A percentile compares a stretch with the other conserved stretches of the same genome.
phyloP scores from a whole-genome alignment of 495 filamentous ascomycete species.

The Talaromyces liani region DNA sequence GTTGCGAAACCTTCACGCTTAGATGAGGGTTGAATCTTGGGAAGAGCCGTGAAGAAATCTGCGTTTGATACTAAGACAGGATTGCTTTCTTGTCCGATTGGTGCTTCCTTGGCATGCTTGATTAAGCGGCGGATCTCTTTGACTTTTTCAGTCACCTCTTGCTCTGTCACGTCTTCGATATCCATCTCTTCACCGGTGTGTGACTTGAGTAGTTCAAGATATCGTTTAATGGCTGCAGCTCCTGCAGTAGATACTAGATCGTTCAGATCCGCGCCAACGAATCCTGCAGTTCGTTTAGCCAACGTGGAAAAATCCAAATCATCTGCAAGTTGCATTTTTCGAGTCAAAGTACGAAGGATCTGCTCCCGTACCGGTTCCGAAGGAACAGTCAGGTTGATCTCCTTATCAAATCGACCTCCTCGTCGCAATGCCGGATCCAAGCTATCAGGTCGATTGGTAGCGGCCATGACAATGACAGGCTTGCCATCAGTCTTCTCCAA shows the following conservation, averaged over 20 bases:
- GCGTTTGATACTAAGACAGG: slow-evolving; percentile 45
- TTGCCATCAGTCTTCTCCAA: slow-evolving; percentile 76
- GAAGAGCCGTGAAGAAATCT: slow-evolving; percentile 72
- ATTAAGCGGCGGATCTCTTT: slow-evolving; percentile 48
- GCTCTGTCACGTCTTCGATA: slow-evolving; percentile 28
- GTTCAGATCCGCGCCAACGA: slow-evolving; percentile 90
- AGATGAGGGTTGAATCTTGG: slow-evolving; percentile 83
- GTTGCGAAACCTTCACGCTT: slow-evolving; percentile 96
- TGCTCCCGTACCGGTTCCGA: slow-evolving; percentile 76
- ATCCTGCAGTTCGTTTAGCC: slow-evolving; percentile 86
- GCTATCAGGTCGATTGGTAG: slow-evolving; percentile 87
- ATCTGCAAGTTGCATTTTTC: slow-evolving; percentile 57
- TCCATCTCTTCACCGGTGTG: slow-evolving; percentile 48
- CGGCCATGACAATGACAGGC: slow-evolving; percentile 87
- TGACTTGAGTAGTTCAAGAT: slow-evolving; percentile 44
- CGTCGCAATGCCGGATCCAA: slow-evolving; percentile 81
- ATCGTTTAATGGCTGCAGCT: slow-evolving; percentile 55
- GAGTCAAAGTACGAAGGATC: slow-evolving; percentile 72
- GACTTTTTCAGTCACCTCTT: slow-evolving; percentile 34
- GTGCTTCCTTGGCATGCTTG: slow-evolving; percentile 41
- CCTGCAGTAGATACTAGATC: slow-evolving; percentile 70
- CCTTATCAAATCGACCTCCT: slow-evolving; percentile 81
- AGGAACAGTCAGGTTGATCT: slow-evolving; percentile 94
- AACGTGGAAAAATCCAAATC: slow-evolving; percentile 74
- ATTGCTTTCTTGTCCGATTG: slow-evolving; percentile 35